Evolutionary conservation across 2,329 filamentous ascomycete species (phyloP).

Genomic region (Fusarium odoratissimum): DNA sequence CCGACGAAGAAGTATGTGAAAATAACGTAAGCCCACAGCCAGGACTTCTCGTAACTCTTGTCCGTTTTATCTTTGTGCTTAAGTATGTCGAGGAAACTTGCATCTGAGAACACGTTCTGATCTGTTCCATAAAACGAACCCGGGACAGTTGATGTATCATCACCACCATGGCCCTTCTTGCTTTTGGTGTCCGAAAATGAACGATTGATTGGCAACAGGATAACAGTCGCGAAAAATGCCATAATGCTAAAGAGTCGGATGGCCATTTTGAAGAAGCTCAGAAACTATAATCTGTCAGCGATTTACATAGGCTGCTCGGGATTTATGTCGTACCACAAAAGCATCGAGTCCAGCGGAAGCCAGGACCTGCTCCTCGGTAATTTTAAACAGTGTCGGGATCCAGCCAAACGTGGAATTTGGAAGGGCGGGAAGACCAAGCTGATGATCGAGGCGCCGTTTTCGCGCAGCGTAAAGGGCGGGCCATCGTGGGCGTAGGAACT

Average conservation of each 20-base stretch:
- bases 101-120: conserved; percentile 28
- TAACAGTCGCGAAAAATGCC: conserved; percentile 81
- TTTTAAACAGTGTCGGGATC: conserved; percentile 86
- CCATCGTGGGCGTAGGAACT: conserved; percentile 93
- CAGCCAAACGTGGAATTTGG: conserved; percentile 91
- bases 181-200: conserved; percentile 56
- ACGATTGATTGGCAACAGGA: conserved; percentile 88
- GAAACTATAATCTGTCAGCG: conserved; percentile 65
- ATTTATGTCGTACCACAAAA: conserved; percentile 74
- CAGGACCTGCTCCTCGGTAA: conserved; percentile 90
- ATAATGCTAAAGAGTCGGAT: conserved; percentile 84
- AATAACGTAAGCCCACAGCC: conserved; percentile 92
- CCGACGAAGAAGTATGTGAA: conserved; percentile 94
- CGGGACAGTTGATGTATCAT: background rate
- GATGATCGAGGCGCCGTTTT: conserved; percentile 75
- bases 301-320: background rate
- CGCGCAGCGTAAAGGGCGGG: conserved; percentile 89
- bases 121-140: conserved; percentile 8
- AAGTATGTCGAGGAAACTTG: conserved; percentile 24
- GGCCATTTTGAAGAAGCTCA: conserved; percentile 96
- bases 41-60: conserved; percentile 56
- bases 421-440: conserved; percentile 76
- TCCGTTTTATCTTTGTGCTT: conserved; percentile 52
- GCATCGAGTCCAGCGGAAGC: conserved; percentile 93
- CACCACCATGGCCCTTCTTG: background rate